Evolutionary conservation across 345 rosid genomes (phyloP), one percentile per base, ranked within the genome.

Genomic region (Abelmoschus esculentus): DNA sequence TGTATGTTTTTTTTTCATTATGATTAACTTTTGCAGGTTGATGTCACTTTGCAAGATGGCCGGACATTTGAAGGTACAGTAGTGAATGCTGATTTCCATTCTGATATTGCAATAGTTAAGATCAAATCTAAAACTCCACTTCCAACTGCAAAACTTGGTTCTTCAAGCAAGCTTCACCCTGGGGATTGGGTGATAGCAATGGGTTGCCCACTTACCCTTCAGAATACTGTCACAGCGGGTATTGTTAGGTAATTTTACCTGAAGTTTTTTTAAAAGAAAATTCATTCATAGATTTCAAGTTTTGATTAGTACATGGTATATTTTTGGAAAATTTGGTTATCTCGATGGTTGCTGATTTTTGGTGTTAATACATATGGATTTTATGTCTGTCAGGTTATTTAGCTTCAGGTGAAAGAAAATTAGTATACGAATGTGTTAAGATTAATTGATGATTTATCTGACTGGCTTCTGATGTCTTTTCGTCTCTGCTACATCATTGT

Each of bases 161-260:
- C 80, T 57, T 91, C 98, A 9, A 85, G 83, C 76, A 88, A 80
- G 80, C 88, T 93, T 78, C 95, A 92, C 73, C 95, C 97, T 61
- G 98, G 98, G 44, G 98, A 93, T 70, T 93, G 97, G 97, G 97
- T 91, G 36, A 67, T 91, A 66, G 90, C 98, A 38, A 52, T 91
- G 78, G 98, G 98, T n/a, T 89, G 92, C 73, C 98, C 97, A n/a
- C 91, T 89, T 72, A 84, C 92, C 76, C 90, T 93, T 74, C 97
- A 93, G 73, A 93, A 91, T 70, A 89, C 98, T 15, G 74, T 93
- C 28, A 93, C 98, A 55, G 97, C 96, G 61, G 98, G 97, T 66
- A 91, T 93, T 73, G 89, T 93, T 9, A 93, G 98, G 98, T 91
- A 71, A 22, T 29, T 59, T 52, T 47, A 42, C 49, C 8, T 31